A percentile compares a stretch with the other conserved stretches of the same genome.
These are phyloP conservation scores for Ambrosiella beaveri DNA, from an alignment of 2,329 filamentous ascomycete genomes.

Conservation along the genomic window DNA sequence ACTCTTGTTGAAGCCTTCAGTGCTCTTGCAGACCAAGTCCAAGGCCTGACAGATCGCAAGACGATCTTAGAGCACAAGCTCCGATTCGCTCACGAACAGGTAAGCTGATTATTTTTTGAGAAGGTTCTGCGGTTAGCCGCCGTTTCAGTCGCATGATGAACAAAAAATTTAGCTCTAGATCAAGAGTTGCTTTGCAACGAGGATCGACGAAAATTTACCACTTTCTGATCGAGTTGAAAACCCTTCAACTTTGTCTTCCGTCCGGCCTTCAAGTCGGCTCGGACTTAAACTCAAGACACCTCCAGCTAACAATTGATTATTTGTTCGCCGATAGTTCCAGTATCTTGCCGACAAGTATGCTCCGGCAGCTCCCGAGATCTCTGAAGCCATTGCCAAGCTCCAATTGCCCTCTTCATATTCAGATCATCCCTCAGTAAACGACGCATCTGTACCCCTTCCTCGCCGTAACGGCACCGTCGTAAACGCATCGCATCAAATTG, in stretches of 20 bases:
- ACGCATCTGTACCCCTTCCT: slow-evolving; percentile 37
- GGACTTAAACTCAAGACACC: neutral
- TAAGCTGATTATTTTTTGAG: slow-evolving; percentile 22
- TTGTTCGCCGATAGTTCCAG: slow-evolving; percentile 33
- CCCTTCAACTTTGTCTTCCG: slow-evolving; percentile 5
- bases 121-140: neutral
- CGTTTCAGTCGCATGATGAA: slow-evolving; percentile 24
- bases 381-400: slow-evolving; percentile 47
- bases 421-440: slow-evolving; percentile 29
- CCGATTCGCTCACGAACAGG: slow-evolving; percentile 49
- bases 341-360: slow-evolving; percentile 51
- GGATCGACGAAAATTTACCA: slow-evolving; percentile 42
- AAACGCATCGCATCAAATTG: slow-evolving; percentile 39
- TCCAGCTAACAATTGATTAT: slow-evolving; percentile 4
- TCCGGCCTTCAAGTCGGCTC: neutral
- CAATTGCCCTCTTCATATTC: slow-evolving; percentile 39
- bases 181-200: slow-evolving; percentile 46
- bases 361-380: slow-evolving; percentile 45
- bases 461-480: slow-evolving; percentile 24
- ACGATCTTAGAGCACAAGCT: slow-evolving; percentile 50
- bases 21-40: slow-evolving; percentile 46
- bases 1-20: slow-evolving; percentile 48
- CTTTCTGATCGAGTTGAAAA: slow-evolving; percentile 22
- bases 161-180: slow-evolving; percentile 61
- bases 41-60: slow-evolving; percentile 44